Evolutionary conservation across 2,329 filamentous ascomycete genomes (phyloP), one percentile per base, ranked within the genome.

Genomic region (Huntiella savannae): DNA sequence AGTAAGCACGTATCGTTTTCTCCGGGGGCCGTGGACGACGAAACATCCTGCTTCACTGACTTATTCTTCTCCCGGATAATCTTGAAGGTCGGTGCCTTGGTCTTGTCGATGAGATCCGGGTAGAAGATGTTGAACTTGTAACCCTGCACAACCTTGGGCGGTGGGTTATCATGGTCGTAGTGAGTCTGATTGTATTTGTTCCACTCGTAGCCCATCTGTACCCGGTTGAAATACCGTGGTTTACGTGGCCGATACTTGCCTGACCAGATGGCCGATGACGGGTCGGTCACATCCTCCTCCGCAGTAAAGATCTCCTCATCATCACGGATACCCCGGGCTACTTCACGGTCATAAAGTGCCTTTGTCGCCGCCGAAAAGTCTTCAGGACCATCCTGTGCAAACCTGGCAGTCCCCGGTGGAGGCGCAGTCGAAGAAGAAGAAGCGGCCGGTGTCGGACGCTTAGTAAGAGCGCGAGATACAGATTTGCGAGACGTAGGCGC

Each of bases 51-150:
- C 91, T 91, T 33, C 12, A 5, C 28, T 12, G 8, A 10, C n/a
- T 13, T 17, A 3, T 34, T 43, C 57, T 91, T 78, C 62, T 96
- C 91, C 36, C 91, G 79, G 57, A 95, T 84, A 53, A 98, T 96
- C 59, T 84, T 84, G 64, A 92, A 98, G 0, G 87, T 96, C 7
- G 91, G 91, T 1, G 91, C 87, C 62, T 87, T 94, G 32, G 79
- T 76, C 64, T 88, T 93, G 66, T 96, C 87, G 56, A 96, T 85
- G 32, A 98, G 75, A 55, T 98, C 91, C 0, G 91, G 91, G 58
- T 98, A 98, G 64, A 98, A 98, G 44, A 98, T 88, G 64, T 98
- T 96, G 71, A 98, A 98, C 61, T 93, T 95, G 70, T 98, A 98
- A 48, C 91, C 91, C 60, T 98, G 91, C 8, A 98, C 91, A 5